These are phyloP conservation scores for Brasenia schreberi DNA, from an alignment of 164 flowering plant species.

Conservation along the genomic window DNA sequence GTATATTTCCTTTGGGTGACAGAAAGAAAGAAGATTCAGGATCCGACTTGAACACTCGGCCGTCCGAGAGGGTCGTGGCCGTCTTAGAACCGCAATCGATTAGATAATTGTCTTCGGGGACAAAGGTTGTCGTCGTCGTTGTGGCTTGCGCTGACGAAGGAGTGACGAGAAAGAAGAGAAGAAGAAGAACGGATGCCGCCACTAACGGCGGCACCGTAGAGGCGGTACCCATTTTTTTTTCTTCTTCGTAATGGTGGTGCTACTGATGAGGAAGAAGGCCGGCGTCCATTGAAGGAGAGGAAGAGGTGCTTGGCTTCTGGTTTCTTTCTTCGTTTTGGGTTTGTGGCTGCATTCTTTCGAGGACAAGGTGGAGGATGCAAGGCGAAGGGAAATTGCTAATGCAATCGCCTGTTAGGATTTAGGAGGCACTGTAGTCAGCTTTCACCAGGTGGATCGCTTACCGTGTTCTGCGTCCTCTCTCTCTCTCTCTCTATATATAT, in stretches of 20 bases:
- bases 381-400: background rate
- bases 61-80: constrained; percentile 26
- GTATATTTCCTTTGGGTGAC: constrained; percentile 19
- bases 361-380: background rate
- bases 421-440: background rate
- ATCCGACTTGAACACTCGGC: constrained; percentile 39
- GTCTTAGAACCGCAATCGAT: constrained; percentile 44
- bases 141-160: background rate
- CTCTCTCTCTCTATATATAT: background rate
- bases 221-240: background rate
- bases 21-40: constrained; percentile 20
- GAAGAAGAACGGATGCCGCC: background rate
- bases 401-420: background rate
- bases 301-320: background rate
- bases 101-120: constrained; percentile 38
- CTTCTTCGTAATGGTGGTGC: background rate
- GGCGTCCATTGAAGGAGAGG: background rate
- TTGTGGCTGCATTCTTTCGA: background rate
- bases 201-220: background rate
- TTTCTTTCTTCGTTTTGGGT: background rate
- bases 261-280: background rate
- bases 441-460: background rate
- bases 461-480: background rate
- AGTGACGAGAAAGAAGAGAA: background rate
- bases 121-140: constrained; percentile 12